Conservation (phyloP, 768 basidiomycete genomes). For the Fistulinella prunicolor region DNA sequence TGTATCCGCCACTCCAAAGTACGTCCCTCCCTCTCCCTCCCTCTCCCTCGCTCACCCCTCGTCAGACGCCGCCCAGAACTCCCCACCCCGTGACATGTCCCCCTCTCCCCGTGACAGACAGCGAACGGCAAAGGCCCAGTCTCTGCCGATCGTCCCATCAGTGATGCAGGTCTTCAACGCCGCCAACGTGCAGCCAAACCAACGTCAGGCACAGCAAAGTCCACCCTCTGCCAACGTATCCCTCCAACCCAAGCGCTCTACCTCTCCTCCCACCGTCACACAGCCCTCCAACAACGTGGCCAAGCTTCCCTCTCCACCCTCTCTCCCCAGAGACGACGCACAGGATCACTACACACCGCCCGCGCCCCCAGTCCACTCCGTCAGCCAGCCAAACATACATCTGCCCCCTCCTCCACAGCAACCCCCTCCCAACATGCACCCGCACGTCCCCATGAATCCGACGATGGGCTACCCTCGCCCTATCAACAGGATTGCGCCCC, state of each 20-base stretch:
- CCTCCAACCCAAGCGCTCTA: slow-evolving; percentile 33
- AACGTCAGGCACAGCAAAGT: slow-evolving; percentile 37
- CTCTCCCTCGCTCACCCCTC: slow-evolving; percentile 13
- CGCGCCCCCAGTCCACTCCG: slow-evolving; percentile 32
- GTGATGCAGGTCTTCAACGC: slow-evolving; percentile 50
- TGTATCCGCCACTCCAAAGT: slow-evolving; percentile 52
- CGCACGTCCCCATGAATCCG: slow-evolving; percentile 27
- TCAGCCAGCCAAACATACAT: slow-evolving; percentile 29
- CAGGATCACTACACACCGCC: slow-evolving; percentile 47
- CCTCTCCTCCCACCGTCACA: slow-evolving; percentile 31
- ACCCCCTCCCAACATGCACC: slow-evolving; percentile 29
- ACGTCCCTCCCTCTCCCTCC: slow-evolving; percentile 23
- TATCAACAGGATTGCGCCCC: slow-evolving; percentile 52
- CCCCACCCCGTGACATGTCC: slow-evolving; percentile 40
- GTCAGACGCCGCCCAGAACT: slow-evolving; percentile 28
- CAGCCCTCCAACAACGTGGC: slow-evolving; percentile 31
- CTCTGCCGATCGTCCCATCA: slow-evolving; percentile 60
- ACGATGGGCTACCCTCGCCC: slow-evolving; percentile 61
- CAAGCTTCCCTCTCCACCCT: slow-evolving; percentile 31
- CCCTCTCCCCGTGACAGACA: slow-evolving; percentile 47
- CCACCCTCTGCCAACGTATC: slow-evolving; percentile 33
- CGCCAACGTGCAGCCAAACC: slow-evolving; percentile 36
- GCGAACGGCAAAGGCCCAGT: slow-evolving; percentile 55
- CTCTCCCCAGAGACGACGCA: slow-evolving; percentile 4
- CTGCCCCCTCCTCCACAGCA: slow-evolving; percentile 34